A percentile compares a stretch with the other conserved stretches of the same genome.
Evolutionary conservation across 2,329 filamentous ascomycete genomes (phyloP).

Genomic region (Nemania bipapillata): DNA sequence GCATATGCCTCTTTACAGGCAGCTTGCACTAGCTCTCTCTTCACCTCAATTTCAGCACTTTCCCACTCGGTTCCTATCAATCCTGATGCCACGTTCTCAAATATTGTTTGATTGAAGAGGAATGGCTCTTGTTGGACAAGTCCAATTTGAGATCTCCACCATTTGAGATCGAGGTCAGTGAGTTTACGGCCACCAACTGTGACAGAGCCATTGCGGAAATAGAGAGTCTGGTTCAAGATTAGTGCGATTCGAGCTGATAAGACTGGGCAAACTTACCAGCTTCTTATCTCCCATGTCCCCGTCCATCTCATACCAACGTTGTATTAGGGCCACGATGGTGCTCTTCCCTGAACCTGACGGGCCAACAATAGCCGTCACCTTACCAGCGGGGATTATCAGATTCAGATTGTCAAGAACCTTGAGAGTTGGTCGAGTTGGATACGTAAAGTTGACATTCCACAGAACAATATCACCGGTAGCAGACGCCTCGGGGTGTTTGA

Average conservation of each 20-base stretch:
- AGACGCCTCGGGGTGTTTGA: slow-evolving; percentile 61
- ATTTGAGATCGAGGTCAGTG: slow-evolving; percentile 70
- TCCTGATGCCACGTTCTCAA: slow-evolving; percentile 70
- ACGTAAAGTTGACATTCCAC: slow-evolving; percentile 74
- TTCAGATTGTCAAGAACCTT: slow-evolving; percentile 70
- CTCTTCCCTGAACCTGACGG: slow-evolving; percentile 79
- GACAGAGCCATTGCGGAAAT: slow-evolving; percentile 61
- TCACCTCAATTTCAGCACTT: slow-evolving; percentile 59
- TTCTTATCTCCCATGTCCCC: slow-evolving; percentile 54
- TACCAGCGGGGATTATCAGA: slow-evolving; percentile 70
- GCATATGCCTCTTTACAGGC: slow-evolving; percentile 69
- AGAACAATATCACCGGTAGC: slow-evolving; percentile 67
- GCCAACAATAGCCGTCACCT: slow-evolving; percentile 78
- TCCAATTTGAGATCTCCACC: slow-evolving; percentile 70
- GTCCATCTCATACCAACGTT: slow-evolving; percentile 75
- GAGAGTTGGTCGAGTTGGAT: slow-evolving; percentile 72
- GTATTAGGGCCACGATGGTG: slow-evolving; percentile 75
- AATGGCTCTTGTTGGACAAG: slow-evolving; percentile 76
- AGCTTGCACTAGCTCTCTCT: slow-evolving; percentile 60
- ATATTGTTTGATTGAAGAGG: slow-evolving; percentile 73
- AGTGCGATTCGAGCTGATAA: neutral
- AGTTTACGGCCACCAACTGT: slow-evolving; percentile 65
- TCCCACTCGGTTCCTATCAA: slow-evolving; percentile 66
- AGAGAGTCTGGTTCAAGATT: slow-evolving; percentile 39
- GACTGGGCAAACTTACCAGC: slow-evolving; percentile 39